Evolutionary conservation across 768 basidiomycete genomes (phyloP).

Genomic region (Leucocoprinus leucothites): DNA sequence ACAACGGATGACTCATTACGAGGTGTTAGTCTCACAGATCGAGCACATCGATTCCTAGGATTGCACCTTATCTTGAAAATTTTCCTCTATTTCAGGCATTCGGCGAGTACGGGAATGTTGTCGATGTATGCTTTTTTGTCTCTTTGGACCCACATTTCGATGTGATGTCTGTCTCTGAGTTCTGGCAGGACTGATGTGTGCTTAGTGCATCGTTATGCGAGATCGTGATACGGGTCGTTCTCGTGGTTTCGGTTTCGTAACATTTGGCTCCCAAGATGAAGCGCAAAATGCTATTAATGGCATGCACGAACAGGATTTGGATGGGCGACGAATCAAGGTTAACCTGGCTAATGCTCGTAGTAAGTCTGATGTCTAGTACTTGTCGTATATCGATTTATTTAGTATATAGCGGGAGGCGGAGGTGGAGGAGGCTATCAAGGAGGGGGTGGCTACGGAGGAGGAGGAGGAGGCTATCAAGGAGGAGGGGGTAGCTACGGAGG

Average conservation of each 20-base stretch:
- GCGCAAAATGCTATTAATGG: conserved; percentile 73
- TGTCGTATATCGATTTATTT: not conserved
- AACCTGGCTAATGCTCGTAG: conserved; percentile 78
- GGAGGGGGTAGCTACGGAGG: conserved; percentile 1
- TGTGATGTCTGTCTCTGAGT: not conserved
- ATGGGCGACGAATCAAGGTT: conserved; percentile 87
- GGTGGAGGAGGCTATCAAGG: conserved; percentile 21
- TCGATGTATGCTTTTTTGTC: conserved; percentile 75
- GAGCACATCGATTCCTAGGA: conserved; percentile 26
- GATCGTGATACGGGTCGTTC: conserved; percentile 98
- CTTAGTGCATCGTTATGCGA: conserved; percentile 95
- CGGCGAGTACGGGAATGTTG: conserved; percentile 72
- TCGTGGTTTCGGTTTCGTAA: conserved; percentile 97
- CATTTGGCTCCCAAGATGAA: conserved; percentile 57
- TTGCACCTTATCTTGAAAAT: conserved; percentile 49
- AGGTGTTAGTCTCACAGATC: conserved; percentile 68
- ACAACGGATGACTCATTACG: conserved; percentile 91
- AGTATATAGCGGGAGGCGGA: conserved; percentile 14
- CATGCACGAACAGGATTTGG: conserved; percentile 90
- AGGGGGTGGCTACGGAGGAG: conserved; percentile 21
- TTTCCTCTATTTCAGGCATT: conserved; percentile 67
- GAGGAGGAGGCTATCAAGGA: conserved; percentile 22
- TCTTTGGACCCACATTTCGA: not conserved
- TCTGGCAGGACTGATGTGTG: conserved; percentile 9
- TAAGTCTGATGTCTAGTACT: conserved; percentile 7